phyloP scores from a whole-genome alignment of 345 rosid genomes.

The Corchorus capsularis region DNA sequence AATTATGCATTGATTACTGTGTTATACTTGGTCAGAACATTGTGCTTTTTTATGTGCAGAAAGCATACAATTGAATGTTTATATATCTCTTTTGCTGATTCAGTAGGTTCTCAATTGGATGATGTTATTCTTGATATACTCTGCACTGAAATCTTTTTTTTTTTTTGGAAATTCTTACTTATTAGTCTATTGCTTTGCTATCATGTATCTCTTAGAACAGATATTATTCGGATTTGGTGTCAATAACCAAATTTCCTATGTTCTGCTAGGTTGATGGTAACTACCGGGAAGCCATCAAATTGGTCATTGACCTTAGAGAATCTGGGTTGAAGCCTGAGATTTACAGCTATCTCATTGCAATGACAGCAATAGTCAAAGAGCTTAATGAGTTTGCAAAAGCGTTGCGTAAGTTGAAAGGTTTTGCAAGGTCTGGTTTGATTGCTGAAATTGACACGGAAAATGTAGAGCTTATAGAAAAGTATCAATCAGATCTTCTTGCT shows the following conservation, averaged over 20 bases:
- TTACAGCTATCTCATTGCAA: constrained; percentile 81
- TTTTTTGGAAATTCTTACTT: background rate
- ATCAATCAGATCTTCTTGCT: constrained; percentile 70
- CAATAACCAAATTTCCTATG: constrained; percentile 16
- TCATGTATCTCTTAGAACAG: background rate
- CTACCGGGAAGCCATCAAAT: constrained; percentile 63
- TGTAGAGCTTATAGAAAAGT: constrained; percentile 54
- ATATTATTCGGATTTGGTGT: background rate
- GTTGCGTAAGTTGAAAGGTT: constrained; percentile 67
- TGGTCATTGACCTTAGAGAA: constrained; percentile 60
- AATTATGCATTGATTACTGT: background rate
- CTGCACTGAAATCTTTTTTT: background rate
- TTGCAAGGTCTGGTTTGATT: constrained; percentile 55
- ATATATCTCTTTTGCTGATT: background rate
- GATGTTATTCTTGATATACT: background rate
- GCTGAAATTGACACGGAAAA: constrained; percentile 61
- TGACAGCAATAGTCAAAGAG: constrained; percentile 96
- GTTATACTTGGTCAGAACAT: background rate
- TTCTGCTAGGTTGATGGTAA: constrained; percentile 75
- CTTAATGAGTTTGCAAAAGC: constrained; percentile 75
- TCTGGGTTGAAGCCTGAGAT: constrained; percentile 85
- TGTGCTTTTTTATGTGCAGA: constrained; percentile 8
- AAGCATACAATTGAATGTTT: background rate
- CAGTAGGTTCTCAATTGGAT: background rate
- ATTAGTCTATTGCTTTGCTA: background rate